Evolutionary conservation across 176 grass and related monocot genomes (phyloP), one percentile per base, ranked within the genome.

Genomic region (Musa beccarii): DNA sequence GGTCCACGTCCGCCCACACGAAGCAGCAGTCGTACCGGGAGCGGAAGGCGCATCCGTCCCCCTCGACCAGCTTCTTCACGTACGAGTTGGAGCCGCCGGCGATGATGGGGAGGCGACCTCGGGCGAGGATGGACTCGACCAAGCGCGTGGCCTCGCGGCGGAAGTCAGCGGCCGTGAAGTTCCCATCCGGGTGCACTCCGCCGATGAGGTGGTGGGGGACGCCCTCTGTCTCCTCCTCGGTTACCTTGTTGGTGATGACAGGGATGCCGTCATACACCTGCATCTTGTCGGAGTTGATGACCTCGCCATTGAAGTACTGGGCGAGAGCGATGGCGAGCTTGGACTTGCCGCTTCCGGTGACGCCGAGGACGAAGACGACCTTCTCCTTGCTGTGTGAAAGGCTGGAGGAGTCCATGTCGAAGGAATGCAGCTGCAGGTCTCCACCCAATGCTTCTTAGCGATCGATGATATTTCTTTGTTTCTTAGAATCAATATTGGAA

Each of bases 201-300:
- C 83, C 63, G 25, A 85, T 43, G 13, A 85, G 83, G 71, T 84
- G 78, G 77, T 85, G 83, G 3, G 77, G 83, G 22, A 85, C 77
- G 51, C 52, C 77, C 28, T 11, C 74, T 61, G 53, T n/a, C 51
- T 85, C 83, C 25, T 75, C 71, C 7, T 50, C 28, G 1, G 83
- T 80, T 20, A 80, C 71, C 83, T 85, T 85, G 63, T 85, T 85
- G 21, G 83, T 85, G 28, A 76, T 25, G 10, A 80, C 51, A 15
- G 75, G 19, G 8, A 85, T 62, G 49, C 83, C 83, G 12, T 17
- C 61, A 57, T 85, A 74, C 10, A 85, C 59, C 61, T 85, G 83
- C 51, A 85, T 85, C 70, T 85, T 85, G 83, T 85, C 83, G 59
- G 77, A 68, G 51, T 85, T 85, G 14, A 85, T 26, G 10, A 85